Conservation (phyloP, 2,329 filamentous ascomycete species). For the Helminthosporium solani region DNA sequence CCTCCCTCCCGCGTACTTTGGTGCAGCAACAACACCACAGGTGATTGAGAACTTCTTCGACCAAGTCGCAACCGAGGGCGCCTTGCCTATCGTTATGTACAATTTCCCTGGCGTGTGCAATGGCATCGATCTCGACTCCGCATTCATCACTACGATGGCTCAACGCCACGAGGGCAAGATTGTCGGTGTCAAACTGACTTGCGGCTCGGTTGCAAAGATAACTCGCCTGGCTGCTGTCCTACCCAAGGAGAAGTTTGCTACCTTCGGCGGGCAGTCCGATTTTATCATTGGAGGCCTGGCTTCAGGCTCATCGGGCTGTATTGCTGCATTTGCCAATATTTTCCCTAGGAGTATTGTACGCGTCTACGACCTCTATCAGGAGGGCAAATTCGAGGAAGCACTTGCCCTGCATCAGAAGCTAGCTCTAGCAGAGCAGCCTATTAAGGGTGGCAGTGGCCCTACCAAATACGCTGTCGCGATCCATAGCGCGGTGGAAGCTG, state of each 20-base stretch:
- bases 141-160: constrained; percentile 59
- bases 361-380: constrained; percentile 60
- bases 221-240: constrained; percentile 59
- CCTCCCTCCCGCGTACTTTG: constrained; percentile 46
- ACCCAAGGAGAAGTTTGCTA: constrained; percentile 58
- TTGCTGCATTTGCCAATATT: constrained; percentile 58
- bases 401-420: constrained; percentile 60
- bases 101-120: constrained; percentile 68
- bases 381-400: constrained; percentile 58
- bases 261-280: constrained; percentile 71
- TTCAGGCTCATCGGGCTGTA: constrained; percentile 55
- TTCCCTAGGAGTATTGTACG: constrained; percentile 55
- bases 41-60: constrained; percentile 47
- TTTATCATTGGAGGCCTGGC: constrained; percentile 60
- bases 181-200: constrained; percentile 68
- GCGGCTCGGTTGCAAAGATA: constrained; percentile 69
- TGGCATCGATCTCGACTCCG: constrained; percentile 66
- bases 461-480: constrained; percentile 66
- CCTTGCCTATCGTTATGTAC: constrained; percentile 67
- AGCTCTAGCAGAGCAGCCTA: constrained; percentile 63
- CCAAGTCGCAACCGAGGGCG: constrained; percentile 56
- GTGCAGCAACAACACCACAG: constrained; percentile 41
- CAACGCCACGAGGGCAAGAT: constrained; percentile 58
- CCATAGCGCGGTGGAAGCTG: constrained; percentile 60
- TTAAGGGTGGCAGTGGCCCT: constrained; percentile 64